Base-by-base conservation (phyloP, 2,329 filamentous ascomycete species). In the Alternaria arborescens region DNA sequence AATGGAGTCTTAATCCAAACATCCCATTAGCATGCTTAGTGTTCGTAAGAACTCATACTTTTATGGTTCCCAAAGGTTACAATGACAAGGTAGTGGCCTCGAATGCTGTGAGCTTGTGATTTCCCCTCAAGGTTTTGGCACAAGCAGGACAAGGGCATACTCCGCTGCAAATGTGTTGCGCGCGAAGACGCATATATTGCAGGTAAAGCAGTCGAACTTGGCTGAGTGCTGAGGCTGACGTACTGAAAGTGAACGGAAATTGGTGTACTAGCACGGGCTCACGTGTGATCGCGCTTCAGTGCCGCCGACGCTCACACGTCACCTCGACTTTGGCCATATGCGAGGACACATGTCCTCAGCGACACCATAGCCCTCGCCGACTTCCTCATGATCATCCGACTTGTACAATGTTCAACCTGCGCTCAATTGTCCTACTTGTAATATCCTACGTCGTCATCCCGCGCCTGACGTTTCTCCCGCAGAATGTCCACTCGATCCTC, bases 371-470 rank as follows among this genome's bases (percentile, higher is more conserved):
- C 14, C 12, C 40, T 41, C 6, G 50, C 30, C 41, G 24, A 50
- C 36, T 20, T 47, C 36, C 48, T n/a, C 59, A 66, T 66, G 66
- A 50, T 44, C 55, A 20, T 22, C 30, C n/a, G 46, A 55, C 55
- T 46, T 46, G 36, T 61, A 66, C 40, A 48, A 78, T 78, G 76
- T 70, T 76, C 64, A 77, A 69, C 62, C 36, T 72, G 59, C 75
- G 74, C 63, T 71, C 73, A 18, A 70, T 78, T 40, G 48, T 73
- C 12, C 52, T 77, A 24, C 63, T 77, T 52, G 67, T 74, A 44
- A 52, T 77, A 30, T 77, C 73, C 55, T 78, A 77, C 60, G 65
- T 77, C 38, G 61, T 78, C 8, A 73, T 78, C n/a, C 76, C 76
- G 50, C 73, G 74, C 55, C 75, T 78, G 42, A 77, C 75, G 6